Evolutionary conservation across 2,329 filamentous ascomycete species (phyloP), one percentile per base, ranked within the genome.

Genomic region (Diaporthe amygdali): DNA sequence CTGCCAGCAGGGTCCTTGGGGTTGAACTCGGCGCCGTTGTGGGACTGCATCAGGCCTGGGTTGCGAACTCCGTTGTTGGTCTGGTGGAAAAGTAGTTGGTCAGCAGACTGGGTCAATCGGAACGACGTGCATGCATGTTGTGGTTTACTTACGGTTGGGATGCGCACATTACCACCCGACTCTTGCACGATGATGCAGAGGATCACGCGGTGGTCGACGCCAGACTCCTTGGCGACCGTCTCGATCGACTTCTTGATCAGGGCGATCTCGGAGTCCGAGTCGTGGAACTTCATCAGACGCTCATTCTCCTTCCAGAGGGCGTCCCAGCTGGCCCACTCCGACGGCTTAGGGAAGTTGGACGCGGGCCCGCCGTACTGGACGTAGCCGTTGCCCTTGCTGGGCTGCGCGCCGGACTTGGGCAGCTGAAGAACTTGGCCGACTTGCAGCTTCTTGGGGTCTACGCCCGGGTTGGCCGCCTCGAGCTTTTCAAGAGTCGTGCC

Each of bases 111-210:
- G 10, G 15, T 17, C 5, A 39, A 2, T 34, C 10, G 7, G 20
- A 4, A 5, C 30, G 3, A 9, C 3, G 5, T 0, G 22, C 8
- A 59, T 6, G 22, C 15, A 15, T 0, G 27, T 7, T 10, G 2
- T 34, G 27, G 27, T 63, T 2, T 20, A 64, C 59, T 49, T 64
- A 64, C 59, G 10, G 82, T 83, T 2, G 74, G 77, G 27, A 79
- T 82, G 34, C 83, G 82, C 22, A 85, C 83, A 75, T 83, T 85
- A 49, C 84, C 84, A 70, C 79, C 80, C 73, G 80, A 82, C 74
- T 85, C 84, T 74, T 85, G 84, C 78, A 85, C 79, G 46, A 85
- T 73, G 70, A 85, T 77, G n/a, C 82, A 81, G 17, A 85, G 77
- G 72, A 85, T 82, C 72, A 84, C 83, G 59, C 83, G 82, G 47